Conservation (phyloP, 495 filamentous ascomycete species). For the Xylaria longipes region DNA sequence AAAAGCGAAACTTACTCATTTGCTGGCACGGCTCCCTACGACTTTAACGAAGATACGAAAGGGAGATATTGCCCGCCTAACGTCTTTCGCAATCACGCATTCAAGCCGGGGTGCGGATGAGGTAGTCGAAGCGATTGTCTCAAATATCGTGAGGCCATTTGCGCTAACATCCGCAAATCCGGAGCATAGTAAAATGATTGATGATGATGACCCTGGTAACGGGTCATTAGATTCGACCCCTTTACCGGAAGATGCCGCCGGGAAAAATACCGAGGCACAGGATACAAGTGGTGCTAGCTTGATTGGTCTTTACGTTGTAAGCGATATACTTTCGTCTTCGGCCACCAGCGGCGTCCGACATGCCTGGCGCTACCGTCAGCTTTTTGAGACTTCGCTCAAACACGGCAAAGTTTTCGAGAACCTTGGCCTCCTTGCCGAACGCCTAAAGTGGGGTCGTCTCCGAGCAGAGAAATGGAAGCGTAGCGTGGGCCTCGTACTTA, state of each 20-base stretch:
- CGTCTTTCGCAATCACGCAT: conserved; percentile 88
- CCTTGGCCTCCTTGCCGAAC: conserved; percentile 78
- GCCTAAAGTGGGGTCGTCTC: conserved; percentile 80
- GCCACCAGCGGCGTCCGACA: conserved; percentile 83
- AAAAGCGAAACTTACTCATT: conserved; percentile 80
- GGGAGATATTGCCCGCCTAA: conserved; percentile 86
- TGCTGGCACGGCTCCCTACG: conserved; percentile 81
- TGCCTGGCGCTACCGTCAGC: conserved; percentile 87
- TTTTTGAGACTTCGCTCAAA: conserved; percentile 80
- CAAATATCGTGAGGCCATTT: conserved; percentile 78
- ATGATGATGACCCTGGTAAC: conserved; percentile 47
- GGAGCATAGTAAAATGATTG: conserved; percentile 47
- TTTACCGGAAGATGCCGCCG: conserved; percentile 43
- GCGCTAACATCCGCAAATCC: conserved; percentile 65
- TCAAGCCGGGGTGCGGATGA: conserved; percentile 80
- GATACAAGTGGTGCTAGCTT: conserved; percentile 79
- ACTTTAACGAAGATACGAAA: conserved; percentile 75
- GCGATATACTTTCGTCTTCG: conserved; percentile 86
- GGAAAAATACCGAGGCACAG: conserved; percentile 39
- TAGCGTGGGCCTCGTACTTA: conserved; percentile 73
- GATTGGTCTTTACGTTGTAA: conserved; percentile 84
- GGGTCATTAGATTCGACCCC: conserved; percentile 45
- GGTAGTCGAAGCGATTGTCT: conserved; percentile 84
- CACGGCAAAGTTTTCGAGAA: conserved; percentile 77
- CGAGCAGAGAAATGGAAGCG: conserved; percentile 91